A percentile compares a stretch with the other conserved stretches of the same genome.
phyloP scores from a whole-genome alignment of 2,329 filamentous ascomycete genomes.

The Boeremia exigua region DNA sequence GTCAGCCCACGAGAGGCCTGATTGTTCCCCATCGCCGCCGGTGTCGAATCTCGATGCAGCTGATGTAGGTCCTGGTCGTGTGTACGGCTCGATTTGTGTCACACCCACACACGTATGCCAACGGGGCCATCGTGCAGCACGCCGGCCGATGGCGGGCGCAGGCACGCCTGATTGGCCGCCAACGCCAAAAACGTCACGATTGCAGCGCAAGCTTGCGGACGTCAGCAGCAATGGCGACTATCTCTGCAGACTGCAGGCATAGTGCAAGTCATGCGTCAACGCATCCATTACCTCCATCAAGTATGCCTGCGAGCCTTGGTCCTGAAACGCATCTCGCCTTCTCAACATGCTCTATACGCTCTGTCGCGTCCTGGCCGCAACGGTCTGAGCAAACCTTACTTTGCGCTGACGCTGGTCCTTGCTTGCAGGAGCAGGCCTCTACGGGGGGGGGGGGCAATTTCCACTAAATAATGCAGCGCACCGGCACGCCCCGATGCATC shows the following conservation, averaged over 20 bases:
- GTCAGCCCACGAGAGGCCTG: slow-evolving; percentile 2
- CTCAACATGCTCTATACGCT: neutral
- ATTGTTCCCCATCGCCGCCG: neutral
- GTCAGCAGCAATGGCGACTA: slow-evolving; percentile 11
- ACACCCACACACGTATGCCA: slow-evolving; percentile 1
- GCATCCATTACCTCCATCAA: neutral
- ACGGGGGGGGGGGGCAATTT: neutral
- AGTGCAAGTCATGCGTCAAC: neutral
- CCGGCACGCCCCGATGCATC: slow-evolving; percentile 32
- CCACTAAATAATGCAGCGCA: slow-evolving; percentile 12
- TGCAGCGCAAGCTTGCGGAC: slow-evolving; percentile 13
- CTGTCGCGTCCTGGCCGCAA: neutral
- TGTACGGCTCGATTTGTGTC: slow-evolving; percentile 7
- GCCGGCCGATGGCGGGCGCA: slow-evolving; percentile 4
- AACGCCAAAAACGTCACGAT: slow-evolving; percentile 12
- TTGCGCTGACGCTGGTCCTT: neutral
- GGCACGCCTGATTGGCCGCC: slow-evolving; percentile 4
- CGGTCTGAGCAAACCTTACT: neutral
- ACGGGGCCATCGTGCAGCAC: slow-evolving; percentile 12
- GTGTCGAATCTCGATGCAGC: neutral
- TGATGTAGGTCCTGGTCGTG: neutral
- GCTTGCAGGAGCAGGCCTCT: neutral
- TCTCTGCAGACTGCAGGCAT: slow-evolving; percentile 20
- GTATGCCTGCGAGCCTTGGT: no score
- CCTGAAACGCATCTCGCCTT: neutral